These are phyloP conservation scores for Fusarium tuaranense DNA, from an alignment of 2,329 filamentous ascomycete species.

Conservation along the genomic window DNA sequence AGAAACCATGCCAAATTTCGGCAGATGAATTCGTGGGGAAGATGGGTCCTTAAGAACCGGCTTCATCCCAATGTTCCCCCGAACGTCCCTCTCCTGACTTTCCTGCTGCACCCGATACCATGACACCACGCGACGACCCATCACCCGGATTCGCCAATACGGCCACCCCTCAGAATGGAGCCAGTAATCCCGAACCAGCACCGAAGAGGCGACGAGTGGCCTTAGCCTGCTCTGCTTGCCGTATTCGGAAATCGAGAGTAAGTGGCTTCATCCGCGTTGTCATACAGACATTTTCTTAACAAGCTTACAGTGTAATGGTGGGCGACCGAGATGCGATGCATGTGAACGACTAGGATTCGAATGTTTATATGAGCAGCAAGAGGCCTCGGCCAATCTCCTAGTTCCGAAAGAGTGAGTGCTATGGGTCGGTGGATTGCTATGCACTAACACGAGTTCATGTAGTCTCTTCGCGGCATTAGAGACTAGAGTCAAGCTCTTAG, in stretches of 20 bases:
- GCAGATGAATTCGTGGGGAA: neutral
- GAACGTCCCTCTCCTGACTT: neutral
- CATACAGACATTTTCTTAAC: too few relatives aligned
- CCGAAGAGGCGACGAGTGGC: constrained; percentile 12
- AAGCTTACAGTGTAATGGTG: constrained; percentile 17
- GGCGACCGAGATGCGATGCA: constrained; percentile 20
- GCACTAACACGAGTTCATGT: neutral
- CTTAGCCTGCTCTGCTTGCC: constrained; percentile 12
- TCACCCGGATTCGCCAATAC: neutral
- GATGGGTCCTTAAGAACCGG: neutral
- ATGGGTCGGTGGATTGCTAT: neutral
- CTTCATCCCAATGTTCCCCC: constrained; percentile 1
- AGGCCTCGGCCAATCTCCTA: constrained; percentile 6
- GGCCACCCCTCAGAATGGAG: neutral
- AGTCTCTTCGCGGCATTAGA: constrained; percentile 16
- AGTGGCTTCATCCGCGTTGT: neutral
- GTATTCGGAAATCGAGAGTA: constrained; percentile 16
- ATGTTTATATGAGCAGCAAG: constrained; percentile 22
- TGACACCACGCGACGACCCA: neutral
- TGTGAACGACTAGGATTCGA: constrained; percentile 23
- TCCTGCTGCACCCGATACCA: neutral
- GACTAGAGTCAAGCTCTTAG: constrained; percentile 14
- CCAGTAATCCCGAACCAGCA: neutral
- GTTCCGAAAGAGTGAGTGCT: neutral
- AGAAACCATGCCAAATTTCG: neutral